Evolutionary conservation across 805 yeast genomes (phyloP).

Genomic region (Pichia cabralensis): DNA sequence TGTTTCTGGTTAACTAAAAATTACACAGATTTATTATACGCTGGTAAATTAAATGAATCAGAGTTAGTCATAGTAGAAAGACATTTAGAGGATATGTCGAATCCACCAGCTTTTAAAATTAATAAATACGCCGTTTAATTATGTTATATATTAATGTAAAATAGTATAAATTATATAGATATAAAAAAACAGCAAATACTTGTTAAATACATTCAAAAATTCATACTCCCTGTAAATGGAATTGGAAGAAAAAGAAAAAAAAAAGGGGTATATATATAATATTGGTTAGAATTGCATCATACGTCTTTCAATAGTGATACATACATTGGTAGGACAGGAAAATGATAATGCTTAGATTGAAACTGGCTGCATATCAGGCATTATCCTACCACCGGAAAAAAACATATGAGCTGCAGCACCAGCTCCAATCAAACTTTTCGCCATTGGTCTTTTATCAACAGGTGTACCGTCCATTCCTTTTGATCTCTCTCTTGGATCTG

Average conservation of each 20-base stretch:
- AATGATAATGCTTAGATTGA: too few relatives aligned
- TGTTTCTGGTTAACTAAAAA: constrained; percentile 71
- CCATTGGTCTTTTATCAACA: constrained; percentile 20
- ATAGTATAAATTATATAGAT: neutral
- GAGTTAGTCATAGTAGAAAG: constrained; percentile 72
- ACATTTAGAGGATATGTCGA: constrained; percentile 46
- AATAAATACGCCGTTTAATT: constrained; percentile 34
- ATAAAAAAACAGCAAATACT: neutral
- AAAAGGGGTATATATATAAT: neutral
- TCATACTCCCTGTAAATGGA: neutral
- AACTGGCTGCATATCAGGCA: constrained; percentile 28
- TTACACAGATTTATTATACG: constrained; percentile 62
- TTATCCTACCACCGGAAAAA: constrained; percentile 55
- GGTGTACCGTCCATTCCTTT: constrained; percentile 24
- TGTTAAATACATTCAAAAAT: too few relatives aligned
- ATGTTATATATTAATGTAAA: too few relatives aligned
- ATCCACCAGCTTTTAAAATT: constrained; percentile 56
- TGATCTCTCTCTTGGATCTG: constrained; percentile 40
- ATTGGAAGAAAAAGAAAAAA: neutral
- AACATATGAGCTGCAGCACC: constrained; percentile 63
- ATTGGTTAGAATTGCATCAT: too few relatives aligned
- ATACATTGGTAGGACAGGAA: neutral
- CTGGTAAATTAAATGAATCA: constrained; percentile 37
- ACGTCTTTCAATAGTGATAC: too few relatives aligned
- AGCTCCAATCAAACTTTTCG: constrained; percentile 42